These are phyloP conservation scores for Lactifluus pinguis DNA, from an alignment of 768 basidiomycete genomes.

Conservation along the genomic window DNA sequence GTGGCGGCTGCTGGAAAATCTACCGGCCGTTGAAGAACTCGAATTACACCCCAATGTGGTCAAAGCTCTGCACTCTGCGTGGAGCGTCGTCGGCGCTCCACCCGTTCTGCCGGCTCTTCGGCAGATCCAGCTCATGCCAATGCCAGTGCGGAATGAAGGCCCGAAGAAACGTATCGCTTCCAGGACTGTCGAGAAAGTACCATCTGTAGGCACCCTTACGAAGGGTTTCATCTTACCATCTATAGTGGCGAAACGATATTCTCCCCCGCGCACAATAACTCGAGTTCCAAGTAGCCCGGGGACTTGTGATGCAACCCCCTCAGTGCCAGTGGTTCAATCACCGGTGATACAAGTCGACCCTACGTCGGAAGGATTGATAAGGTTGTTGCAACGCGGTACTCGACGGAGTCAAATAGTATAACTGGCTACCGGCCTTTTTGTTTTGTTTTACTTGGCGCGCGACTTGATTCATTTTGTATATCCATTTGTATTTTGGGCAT, in stretches of 20 bases:
- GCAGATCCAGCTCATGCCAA: not conserved
- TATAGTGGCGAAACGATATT: no score
- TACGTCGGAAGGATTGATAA: not conserved
- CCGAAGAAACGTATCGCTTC: not conserved
- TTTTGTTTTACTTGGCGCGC: no score
- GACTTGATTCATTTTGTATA: not conserved
- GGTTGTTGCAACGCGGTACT: not conserved
- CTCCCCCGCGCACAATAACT: no score
- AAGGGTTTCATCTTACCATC: no score
- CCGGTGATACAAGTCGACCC: not conserved
- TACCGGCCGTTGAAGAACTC: constrained; percentile 5
- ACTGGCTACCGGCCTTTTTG: not conserved
- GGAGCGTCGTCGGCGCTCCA: not conserved
- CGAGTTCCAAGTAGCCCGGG: no score
- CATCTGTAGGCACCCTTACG: no score
- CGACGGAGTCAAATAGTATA: not conserved
- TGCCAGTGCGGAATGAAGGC: no score
- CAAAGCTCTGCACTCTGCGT: not conserved
- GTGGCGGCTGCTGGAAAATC: constrained; percentile 2
- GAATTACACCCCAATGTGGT: not conserved
- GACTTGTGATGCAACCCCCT: no score
- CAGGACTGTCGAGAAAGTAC: not conserved
- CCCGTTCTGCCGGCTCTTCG: not conserved
- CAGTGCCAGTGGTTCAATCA: no score
- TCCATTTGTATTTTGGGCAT: not conserved